phyloP scores from a whole-genome alignment of 1,139 yeast genomes.

The Blastobotrys elegans region DNA sequence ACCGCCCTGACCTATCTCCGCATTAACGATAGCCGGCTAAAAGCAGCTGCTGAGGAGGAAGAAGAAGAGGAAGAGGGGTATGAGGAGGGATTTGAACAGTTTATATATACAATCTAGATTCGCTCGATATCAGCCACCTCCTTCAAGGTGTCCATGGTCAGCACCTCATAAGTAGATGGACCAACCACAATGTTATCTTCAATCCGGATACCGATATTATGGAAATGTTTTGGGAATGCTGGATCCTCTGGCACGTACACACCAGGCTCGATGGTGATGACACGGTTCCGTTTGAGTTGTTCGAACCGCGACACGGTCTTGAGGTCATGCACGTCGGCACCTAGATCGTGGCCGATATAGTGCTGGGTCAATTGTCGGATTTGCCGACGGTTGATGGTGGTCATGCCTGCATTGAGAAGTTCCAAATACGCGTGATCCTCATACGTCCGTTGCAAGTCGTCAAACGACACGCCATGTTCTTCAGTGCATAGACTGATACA shows the following conservation, averaged over 20 bases:
- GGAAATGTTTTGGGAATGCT: conserved; percentile 72
- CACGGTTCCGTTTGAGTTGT: conserved; percentile 37
- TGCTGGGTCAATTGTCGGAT: conserved; percentile 71
- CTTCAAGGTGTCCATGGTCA: conserved; percentile 79
- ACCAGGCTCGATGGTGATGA: conserved; percentile 93
- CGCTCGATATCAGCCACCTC: conserved; percentile 74
- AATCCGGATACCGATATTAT: conserved; percentile 88
- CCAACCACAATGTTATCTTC: conserved; percentile 90
- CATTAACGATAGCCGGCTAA: neutral
- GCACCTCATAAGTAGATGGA: conserved; percentile 47
- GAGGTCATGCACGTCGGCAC: conserved; percentile 87
- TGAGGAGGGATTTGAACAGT: neutral
- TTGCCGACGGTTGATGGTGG: conserved; percentile 24
- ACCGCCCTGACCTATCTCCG: neutral
- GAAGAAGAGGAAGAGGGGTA: neutral
- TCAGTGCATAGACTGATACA: conserved; percentile 68
- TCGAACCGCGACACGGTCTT: conserved; percentile 47
- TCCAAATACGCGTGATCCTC: conserved; percentile 56
- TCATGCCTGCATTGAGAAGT: conserved; percentile 67
- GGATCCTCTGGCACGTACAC: conserved; percentile 71
- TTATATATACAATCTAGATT: conserved; percentile 10
- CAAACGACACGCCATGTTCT: conserved; percentile 49
- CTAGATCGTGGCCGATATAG: conserved; percentile 92
- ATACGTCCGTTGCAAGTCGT: conserved; percentile 72
- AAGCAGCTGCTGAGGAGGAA: too few species aligned